Percentiles rank a stretch among this genome's conserved stretches.
phyloP scores from a whole-genome alignment of 495 filamentous ascomycete genomes.

The Cercophora scortea region DNA sequence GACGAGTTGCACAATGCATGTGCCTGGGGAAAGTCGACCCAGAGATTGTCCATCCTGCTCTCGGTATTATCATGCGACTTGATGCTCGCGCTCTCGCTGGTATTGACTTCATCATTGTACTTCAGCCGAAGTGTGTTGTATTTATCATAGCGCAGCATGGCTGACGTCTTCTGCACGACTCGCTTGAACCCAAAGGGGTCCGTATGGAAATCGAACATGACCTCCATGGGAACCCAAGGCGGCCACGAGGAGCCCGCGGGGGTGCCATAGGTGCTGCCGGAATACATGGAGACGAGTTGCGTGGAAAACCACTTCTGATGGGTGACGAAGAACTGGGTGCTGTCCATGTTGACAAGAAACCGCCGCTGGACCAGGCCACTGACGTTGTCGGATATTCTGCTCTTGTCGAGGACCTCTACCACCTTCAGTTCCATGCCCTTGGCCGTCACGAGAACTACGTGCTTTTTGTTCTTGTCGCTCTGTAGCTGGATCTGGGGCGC shows the following conservation, averaged over 20 bases:
- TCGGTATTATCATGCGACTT: constrained; percentile 51
- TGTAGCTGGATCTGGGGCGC: constrained; percentile 96
- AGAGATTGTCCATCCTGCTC: constrained; percentile 84
- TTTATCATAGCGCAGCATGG: constrained; percentile 90
- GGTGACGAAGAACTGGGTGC: constrained; percentile 95
- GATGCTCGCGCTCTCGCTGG: constrained; percentile 36
- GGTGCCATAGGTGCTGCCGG: constrained; percentile 86
- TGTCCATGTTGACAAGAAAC: constrained; percentile 90
- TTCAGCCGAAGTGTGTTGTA: constrained; percentile 96
- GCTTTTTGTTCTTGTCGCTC: constrained; percentile 93
- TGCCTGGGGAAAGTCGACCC: constrained; percentile 90
- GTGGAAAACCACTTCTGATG: constrained; percentile 77
- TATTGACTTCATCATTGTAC: constrained; percentile 89
- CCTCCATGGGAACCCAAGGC: constrained; percentile 94
- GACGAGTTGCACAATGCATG: constrained; percentile 89
- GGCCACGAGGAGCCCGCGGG: constrained; percentile 83
- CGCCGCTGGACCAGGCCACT: constrained; percentile 90
- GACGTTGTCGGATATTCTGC: constrained; percentile 82
- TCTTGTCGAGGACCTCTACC: constrained; percentile 95
- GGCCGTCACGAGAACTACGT: constrained; percentile 85
- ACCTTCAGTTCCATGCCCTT: constrained; percentile 97
- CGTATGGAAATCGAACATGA: constrained; percentile 91
- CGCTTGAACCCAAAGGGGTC: constrained; percentile 93
- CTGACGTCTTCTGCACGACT: constrained; percentile 90
- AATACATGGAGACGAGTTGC: constrained; percentile 82